A percentile compares a stretch with the other conserved stretches of the same genome.
Evolutionary conservation across 2,329 filamentous ascomycete species (phyloP).

Genomic region (Ceratocystis harringtonii): DNA sequence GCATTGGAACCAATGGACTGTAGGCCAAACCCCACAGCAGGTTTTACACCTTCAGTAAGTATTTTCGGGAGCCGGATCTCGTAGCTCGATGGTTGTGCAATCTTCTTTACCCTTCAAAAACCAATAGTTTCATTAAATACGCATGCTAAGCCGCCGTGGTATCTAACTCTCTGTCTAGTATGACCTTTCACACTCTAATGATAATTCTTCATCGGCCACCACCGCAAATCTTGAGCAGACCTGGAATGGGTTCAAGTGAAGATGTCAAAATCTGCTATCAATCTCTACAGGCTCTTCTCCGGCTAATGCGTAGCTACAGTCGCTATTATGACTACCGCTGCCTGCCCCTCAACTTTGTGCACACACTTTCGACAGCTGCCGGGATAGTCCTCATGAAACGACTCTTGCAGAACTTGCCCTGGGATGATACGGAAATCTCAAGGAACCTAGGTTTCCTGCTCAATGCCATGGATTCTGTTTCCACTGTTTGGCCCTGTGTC

Average conservation of each 20-base stretch:
- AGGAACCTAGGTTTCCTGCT: conserved; percentile 34
- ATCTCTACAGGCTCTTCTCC: conserved; percentile 32
- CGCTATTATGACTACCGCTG: conserved; percentile 31
- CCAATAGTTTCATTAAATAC: no score
- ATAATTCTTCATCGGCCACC: conserved; percentile 37
- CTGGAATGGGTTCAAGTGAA: conserved; percentile 28
- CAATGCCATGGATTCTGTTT: conserved; percentile 37
- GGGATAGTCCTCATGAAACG: conserved; percentile 34
- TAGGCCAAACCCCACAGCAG: conserved; percentile 31
- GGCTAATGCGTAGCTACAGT: conserved; percentile 31
- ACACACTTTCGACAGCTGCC: conserved; percentile 34
- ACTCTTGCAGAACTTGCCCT: conserved; percentile 27
- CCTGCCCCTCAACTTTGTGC: conserved; percentile 34
- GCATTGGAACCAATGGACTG: conserved; percentile 38
- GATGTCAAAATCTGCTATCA: conserved; percentile 37
- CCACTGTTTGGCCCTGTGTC: conserved; percentile 34
- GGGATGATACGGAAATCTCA: conserved; percentile 33
- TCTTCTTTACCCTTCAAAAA: background rate
- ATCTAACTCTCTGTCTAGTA: conserved; percentile 19
- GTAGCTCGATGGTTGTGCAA: background rate
- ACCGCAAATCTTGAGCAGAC: conserved; percentile 29
- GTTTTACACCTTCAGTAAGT: conserved; percentile 32
- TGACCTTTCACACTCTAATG: conserved; percentile 37
- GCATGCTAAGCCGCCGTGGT: background rate
- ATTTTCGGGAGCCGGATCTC: no score